Base-by-base conservation (phyloP, 1,284 basidiomycete species). In the Athelia sp. region DNA sequence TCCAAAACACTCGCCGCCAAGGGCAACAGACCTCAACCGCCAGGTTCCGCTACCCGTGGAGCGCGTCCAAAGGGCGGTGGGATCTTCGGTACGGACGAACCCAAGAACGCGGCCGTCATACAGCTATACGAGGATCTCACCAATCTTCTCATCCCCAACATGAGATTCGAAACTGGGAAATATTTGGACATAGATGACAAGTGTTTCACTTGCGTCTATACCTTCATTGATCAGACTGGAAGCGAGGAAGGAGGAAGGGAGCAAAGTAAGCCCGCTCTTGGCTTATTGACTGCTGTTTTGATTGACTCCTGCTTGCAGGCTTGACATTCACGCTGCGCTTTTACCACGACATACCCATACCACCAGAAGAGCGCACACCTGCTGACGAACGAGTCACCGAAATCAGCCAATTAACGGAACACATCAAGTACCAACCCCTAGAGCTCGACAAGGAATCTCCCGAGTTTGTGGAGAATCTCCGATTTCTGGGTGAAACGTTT, bases 111-210 rank as follows among this genome's bases (percentile, higher is more conserved):
- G 2, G 66, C 73, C 61, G 68, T 77, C 29, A 69, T 82, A 55
- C 69, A 66, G 24, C 75, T 84, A 56, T 84, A 84, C 54, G 80
- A 83, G 60, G 79, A 84, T 51, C 61, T 81, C 43, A 82, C 80
- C 1, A 82, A 81, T 52, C 64, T 84, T 24, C 64, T 82, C 44
- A 66, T 84, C 2, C 69, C 74, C 2, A 70, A 64, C 46, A 68
- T 82, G 58, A 79, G 76, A 55, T 62, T 68, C 19, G 66, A 72
- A 44, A 60, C 64, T 15, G 63, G 65, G 18, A 50, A 50, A 26
- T 62, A 68, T 48, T 52, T 67, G 13, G 56, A 61, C n/a, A 52
- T 65, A 9, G 69, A 76, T 10, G 78, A 80, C 24, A 74, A 75
- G 67, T 47, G 63, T 35, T 64, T 80, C 42, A 69, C 62, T 1